Evolutionary conservation across 257 asterid genomes (phyloP).

Genomic region (Solanum neorickii): DNA sequence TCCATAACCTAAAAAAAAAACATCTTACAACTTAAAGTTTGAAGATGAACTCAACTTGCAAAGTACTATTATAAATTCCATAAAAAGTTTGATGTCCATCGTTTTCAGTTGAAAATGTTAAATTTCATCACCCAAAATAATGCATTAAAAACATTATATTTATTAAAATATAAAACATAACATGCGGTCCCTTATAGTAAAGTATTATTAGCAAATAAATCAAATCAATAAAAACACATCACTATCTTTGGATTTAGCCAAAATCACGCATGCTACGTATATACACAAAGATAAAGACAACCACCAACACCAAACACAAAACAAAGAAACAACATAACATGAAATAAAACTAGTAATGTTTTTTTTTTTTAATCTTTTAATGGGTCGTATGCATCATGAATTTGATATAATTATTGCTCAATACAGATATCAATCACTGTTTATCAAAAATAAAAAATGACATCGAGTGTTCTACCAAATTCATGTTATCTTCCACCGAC

Average conservation of each 20-base stretch:
- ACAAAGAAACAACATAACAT: not conserved
- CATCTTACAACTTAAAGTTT: too few species aligned
- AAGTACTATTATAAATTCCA: too few species aligned
- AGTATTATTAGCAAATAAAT: not conserved
- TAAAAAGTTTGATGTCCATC: not conserved
- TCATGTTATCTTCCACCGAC: not conserved
- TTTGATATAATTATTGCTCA: not conserved
- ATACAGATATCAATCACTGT: too few species aligned
- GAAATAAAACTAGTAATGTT: not conserved
- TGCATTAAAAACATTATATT: not conserved
- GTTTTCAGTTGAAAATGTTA: not conserved
- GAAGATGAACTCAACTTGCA: too few species aligned
- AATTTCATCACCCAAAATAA: not conserved
- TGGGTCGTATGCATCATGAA: not conserved
- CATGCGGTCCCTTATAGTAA: not conserved
- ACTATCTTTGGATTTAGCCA: not conserved
- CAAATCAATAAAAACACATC: not conserved
- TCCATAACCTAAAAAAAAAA: too few species aligned
- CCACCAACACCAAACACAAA: not conserved
- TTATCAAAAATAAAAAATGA: not conserved
- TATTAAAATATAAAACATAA: not conserved
- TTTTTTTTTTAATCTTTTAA: not conserved
- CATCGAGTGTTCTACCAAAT: not conserved
- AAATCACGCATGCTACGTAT: constrained; percentile 23
- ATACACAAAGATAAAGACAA: constrained; percentile 17